Evolutionary conservation across 2,329 filamentous ascomycete genomes (phyloP).

Genomic region (Hypoxylon sp.): DNA sequence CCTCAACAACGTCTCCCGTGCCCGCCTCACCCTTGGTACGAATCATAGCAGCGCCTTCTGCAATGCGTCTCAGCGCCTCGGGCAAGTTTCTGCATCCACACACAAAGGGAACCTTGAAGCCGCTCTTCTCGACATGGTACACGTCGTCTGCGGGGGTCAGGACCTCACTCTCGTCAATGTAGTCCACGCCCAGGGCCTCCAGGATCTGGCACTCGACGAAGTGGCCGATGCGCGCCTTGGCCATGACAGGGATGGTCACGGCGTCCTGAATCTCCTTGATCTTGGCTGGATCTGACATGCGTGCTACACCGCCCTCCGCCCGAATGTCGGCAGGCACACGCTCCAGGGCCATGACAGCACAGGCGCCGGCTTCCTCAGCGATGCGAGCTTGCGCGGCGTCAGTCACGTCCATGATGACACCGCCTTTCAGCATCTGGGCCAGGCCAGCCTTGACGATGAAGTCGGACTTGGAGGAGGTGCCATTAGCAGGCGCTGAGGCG

Average conservation of each 20-base stretch:
- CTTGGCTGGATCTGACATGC: conserved; percentile 96
- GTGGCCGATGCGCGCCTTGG: conserved; percentile 97
- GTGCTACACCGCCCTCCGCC: conserved; percentile 89
- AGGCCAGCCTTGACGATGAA: conserved; percentile 96
- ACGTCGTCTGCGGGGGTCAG: conserved; percentile 92
- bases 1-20: conserved; percentile 96
- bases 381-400: conserved; percentile 95
- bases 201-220: conserved; percentile 99
- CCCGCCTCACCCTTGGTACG: conserved; percentile 98
- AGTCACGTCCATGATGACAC: conserved; percentile 99
- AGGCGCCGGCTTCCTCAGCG: conserved; percentile 95
- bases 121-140: conserved; percentile 91
- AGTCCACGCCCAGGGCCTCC: conserved; percentile 94
- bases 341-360: conserved; percentile 98
- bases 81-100: conserved; percentile 96
- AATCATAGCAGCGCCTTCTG: conserved; percentile 98
- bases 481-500: conserved; percentile 40
- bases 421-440: conserved; percentile 98
- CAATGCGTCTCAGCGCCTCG: conserved; percentile 90
- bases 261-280: conserved; percentile 96
- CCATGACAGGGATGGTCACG: conserved; percentile 99
- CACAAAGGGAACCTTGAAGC: conserved; percentile 89
- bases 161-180: conserved; percentile 98
- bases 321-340: conserved; percentile 97
- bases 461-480: conserved; percentile 62